These are phyloP conservation scores for Pythium scleroteichum DNA, from an alignment of 352 stramenopile species.

Conservation along the genomic window DNA sequence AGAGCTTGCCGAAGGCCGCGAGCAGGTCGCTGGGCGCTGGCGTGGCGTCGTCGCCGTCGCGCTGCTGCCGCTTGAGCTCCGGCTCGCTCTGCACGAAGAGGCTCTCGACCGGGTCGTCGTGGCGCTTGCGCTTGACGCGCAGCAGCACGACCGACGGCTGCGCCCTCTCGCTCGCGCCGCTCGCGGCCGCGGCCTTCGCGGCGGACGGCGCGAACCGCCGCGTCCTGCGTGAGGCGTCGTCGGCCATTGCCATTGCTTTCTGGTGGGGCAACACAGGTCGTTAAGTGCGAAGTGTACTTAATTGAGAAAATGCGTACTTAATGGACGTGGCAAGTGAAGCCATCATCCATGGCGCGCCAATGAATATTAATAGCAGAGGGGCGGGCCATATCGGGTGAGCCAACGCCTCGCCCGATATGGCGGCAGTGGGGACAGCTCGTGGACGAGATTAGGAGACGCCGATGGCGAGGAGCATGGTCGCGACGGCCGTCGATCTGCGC, in stretches of 20 bases:
- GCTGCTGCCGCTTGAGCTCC: conserved; percentile 24
- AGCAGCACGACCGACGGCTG: conserved; percentile 62
- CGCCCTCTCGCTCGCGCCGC: not conserved
- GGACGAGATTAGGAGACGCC: too few species aligned
- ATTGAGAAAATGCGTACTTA: conserved; percentile 2
- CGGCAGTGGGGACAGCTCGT: too few species aligned
- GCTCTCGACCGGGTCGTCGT: conserved; percentile 70
- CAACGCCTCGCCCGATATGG: too few species aligned
- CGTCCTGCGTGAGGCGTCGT: conserved; percentile 3
- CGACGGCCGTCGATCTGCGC: conserved; percentile 40
- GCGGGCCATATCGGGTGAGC: too few species aligned
- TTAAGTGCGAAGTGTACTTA: conserved; percentile 13
- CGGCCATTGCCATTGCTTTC: conserved; percentile 19
- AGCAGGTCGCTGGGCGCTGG: conserved; percentile 38
- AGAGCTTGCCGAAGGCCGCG: conserved; percentile 61
- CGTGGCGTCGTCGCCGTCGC: conserved; percentile 5
- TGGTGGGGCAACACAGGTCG: too few species aligned
- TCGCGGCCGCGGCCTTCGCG: conserved; percentile 15
- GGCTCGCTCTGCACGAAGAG: conserved; percentile 64
- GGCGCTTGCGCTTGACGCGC: conserved; percentile 82
- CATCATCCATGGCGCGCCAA: too few species aligned
- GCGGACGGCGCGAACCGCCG: conserved; percentile 27
- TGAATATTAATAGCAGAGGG: too few species aligned
- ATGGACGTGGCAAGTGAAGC: not conserved
- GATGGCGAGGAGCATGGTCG: conserved; percentile 44